Evolutionary conservation across 805 yeast species (phyloP), one percentile per base, ranked within the genome.

Genomic region (Spathaspora arborariae): DNA sequence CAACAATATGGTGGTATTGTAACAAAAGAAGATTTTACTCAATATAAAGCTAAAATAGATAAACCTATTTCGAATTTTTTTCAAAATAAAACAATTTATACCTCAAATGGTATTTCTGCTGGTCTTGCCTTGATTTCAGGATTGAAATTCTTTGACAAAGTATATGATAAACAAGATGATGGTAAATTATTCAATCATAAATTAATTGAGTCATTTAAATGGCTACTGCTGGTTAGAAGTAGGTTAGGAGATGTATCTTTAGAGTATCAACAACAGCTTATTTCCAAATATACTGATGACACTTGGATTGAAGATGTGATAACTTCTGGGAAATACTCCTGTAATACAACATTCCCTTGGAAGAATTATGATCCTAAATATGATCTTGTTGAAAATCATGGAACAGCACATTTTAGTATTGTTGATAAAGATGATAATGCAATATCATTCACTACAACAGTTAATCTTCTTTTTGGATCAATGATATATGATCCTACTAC

Each of bases 201-300:
- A 46, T 59, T 89, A 6, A 69, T 89, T 9, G 99, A 92, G 65
- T 69, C 86, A 2, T 88, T 92, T 96, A 92, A 92, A 64, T 92
- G 97, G 96, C 78, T 89, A 79, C 88, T 91, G 0, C 77, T 92
- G 10, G 92, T 85, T 0, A 75, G 97, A 51, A 81, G 91, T n/a
- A 78, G 88, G 54, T 73, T 92, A 20, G 98, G 98, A 0, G 97
- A 89, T 57, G 55, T 69, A 15, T 58, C 49, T 30, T 20, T 60
- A 52, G 45, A 82, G 65, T 53, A 49, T 47, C 26, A 67, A 76
- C 11, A 22, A 1, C 26, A 49, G 7, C 47, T 63, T 18, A 74
- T 81, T 22, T 50, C 61, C 0, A 70, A 76, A 42, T 77, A 82
- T 39, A 57, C 79, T 11, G 63, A 76, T 5, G 54, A 62, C 1